Base-by-base conservation (phyloP, 2,329 filamentous ascomycete species). In the Penicillium hesseltinei region DNA sequence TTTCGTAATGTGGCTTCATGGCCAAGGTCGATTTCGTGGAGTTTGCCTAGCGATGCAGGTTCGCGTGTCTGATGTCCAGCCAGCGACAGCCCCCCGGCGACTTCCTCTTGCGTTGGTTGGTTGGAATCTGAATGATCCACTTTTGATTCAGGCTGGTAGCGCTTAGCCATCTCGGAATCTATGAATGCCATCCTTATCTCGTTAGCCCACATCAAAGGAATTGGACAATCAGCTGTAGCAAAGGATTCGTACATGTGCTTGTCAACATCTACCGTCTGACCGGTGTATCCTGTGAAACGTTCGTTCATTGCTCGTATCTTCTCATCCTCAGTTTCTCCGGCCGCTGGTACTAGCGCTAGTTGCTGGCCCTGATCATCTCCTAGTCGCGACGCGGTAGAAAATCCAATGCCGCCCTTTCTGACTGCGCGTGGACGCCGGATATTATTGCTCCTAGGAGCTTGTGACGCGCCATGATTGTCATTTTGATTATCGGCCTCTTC, bases 131-230 rank as follows among this genome's bases (percentile, higher is more conserved):
- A 7, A 13, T 48, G 50, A 35, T 72, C 64, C 45, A 56, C 47
- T 4, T 60, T 54, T 31, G 63, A 54, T 33, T 62, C 59, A 45
- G 62, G 67, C 35, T 69, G 67, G 51, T 73, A 71, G 68, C 78
- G 75, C 74, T 83, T 84, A 80, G 84, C 84, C 77, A 87, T 75
- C 72, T 86, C 84, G 60, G 83, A 81, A 71, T 87, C 85, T 88
- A 88, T 82, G 77, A 83, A 88, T 65, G 80, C 81, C 78, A 83
- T 82, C 84, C 85, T 88, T 82, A 81, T 78, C 77, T 75, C 75
- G 82, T 88, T 82, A 88, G 83, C 76, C 68, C 60, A 63, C 65
- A 67, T 71, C 65, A 42, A 54, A 36, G 33, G 5, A 57, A 23
- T 2, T 17, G 21, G 53, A 56, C 36, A 8, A 51, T 52, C 51